A percentile compares a stretch with the other conserved stretches of the same genome.
phyloP scores from a whole-genome alignment of 78 protist genomes.

The Monocercomonoides exilis region DNA sequence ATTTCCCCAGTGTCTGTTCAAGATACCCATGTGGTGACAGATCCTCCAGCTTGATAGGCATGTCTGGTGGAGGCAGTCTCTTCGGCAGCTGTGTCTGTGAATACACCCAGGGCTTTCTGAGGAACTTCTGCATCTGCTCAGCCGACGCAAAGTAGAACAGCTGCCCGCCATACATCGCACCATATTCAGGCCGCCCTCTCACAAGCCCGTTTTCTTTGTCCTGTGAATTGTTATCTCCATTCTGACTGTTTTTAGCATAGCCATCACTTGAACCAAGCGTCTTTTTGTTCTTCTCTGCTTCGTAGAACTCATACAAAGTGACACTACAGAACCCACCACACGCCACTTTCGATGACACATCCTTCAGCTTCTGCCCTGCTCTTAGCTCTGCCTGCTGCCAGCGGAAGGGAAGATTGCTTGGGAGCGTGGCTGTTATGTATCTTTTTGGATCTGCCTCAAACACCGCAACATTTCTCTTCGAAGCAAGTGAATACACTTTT shows the following conservation, averaged over 20 bases:
- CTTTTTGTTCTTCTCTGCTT: not conserved
- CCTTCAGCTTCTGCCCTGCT: not conserved
- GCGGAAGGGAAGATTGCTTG: not conserved
- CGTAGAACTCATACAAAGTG: not conserved
- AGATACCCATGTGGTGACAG: constrained; percentile 5
- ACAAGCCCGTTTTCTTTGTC: not conserved
- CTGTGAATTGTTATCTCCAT: not conserved
- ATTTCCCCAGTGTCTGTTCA: not conserved
- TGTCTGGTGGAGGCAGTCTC: not conserved
- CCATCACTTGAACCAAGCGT: too few relatives aligned
- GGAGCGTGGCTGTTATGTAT: not conserved
- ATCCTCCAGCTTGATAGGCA: not conserved
- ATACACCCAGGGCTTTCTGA: not conserved
- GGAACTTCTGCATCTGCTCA: not conserved
- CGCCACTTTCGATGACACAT: not conserved
- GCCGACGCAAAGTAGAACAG: not conserved
- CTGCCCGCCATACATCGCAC: not conserved
- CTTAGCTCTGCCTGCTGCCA: not conserved
- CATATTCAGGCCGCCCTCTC: constrained; percentile 2
- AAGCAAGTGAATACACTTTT: not conserved
- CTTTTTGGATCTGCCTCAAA: not conserved
- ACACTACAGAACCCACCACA: not conserved
- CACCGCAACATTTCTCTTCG: not conserved
- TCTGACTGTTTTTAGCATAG: not conserved
- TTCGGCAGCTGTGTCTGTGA: not conserved